A percentile compares a stretch with the other conserved stretches of the same genome.
Conservation (phyloP, 768 basidiomycete species). For the Amanita exitialis region DNA sequence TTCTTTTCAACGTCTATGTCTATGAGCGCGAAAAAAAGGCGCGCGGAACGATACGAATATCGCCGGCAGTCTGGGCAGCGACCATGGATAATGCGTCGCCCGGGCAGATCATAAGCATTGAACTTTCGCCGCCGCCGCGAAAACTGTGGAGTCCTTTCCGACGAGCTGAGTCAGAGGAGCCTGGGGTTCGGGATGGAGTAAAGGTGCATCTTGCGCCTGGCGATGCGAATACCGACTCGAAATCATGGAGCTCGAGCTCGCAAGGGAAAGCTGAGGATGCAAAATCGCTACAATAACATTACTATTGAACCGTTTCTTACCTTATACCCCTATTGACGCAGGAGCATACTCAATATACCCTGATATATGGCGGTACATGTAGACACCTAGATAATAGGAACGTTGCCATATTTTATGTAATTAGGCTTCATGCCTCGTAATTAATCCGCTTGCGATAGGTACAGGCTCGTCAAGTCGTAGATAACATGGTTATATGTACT, state of each 20-base stretch:
- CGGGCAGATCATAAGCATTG: constrained; percentile 4
- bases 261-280: neutral
- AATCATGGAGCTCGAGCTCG: neutral
- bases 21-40: constrained; percentile 16
- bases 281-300: too few species aligned
- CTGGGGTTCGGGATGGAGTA: neutral
- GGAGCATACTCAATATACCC: too few species aligned
- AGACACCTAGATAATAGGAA: neutral
- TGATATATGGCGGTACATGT: neutral
- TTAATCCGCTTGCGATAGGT: neutral
- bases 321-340: too few species aligned
- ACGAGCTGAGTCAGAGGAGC: neutral
- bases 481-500: constrained; percentile 8
- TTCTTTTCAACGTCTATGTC: constrained; percentile 32
- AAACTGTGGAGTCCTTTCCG: neutral
- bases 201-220: neutral
- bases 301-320: too few species aligned
- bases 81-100: constrained; percentile 2
- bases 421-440: neutral
- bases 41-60: constrained; percentile 35
- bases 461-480: too few species aligned
- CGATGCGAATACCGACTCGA: neutral
- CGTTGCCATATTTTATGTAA: neutral
- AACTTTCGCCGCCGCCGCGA: neutral
- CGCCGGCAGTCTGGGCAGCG: constrained; percentile 37